Evolutionary conservation across 208 protist genomes (phyloP).

Genomic region (Crithidia fasciculata): DNA sequence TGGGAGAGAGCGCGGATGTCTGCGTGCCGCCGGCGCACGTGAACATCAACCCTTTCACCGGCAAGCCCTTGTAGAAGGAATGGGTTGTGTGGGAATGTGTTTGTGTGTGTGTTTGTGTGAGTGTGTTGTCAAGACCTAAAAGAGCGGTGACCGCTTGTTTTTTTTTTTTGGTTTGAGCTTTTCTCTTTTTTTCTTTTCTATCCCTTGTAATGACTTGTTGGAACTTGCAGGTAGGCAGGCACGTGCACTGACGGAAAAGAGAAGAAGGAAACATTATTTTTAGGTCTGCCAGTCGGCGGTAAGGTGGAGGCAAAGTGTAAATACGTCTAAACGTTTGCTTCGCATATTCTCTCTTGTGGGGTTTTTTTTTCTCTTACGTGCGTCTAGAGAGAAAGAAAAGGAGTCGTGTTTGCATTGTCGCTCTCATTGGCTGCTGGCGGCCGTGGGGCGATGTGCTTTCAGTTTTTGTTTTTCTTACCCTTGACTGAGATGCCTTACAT

Average conservation of each 20-base stretch:
- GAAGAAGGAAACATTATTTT: neutral
- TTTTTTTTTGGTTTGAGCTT: neutral
- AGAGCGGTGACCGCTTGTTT: neutral
- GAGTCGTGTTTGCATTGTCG: too few species aligned
- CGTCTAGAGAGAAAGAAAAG: too few species aligned
- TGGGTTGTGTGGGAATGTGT: neutral
- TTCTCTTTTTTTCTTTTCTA: neutral
- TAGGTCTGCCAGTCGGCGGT: too few species aligned
- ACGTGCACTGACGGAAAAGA: neutral
- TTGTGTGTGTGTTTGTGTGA: neutral
- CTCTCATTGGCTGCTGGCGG: too few species aligned
- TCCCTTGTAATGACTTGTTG: neutral
- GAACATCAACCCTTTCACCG: constrained; percentile 82
- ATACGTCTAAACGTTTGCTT: neutral
- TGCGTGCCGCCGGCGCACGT: constrained; percentile 81
- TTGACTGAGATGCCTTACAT: too few species aligned
- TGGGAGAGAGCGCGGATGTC: constrained; percentile 78
- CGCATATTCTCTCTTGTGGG: neutral
- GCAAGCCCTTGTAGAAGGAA: constrained; percentile 27
- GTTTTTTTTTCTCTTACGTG: neutral
- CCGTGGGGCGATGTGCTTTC: too few species aligned
- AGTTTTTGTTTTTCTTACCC: too few species aligned
- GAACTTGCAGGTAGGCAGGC: too few species aligned
- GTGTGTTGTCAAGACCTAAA: neutral
- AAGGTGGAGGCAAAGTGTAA: too few species aligned